Evolutionary conservation across 1,139 yeast species (phyloP), one percentile per base, ranked within the genome.

Genomic region (Candida smagusa): DNA sequence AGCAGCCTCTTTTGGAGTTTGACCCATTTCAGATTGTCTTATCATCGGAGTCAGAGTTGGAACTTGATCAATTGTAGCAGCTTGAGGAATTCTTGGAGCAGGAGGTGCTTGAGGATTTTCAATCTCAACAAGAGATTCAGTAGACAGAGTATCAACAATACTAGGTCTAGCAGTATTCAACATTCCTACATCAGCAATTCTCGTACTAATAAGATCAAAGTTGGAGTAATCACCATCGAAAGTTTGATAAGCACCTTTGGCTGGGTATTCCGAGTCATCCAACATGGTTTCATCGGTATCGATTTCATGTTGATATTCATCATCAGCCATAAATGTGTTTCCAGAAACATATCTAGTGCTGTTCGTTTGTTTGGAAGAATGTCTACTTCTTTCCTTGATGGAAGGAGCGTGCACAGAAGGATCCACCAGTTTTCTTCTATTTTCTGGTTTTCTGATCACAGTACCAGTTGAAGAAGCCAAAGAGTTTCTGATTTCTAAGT

Each of bases 121-220:
- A 16, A 16, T 16, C 19, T 16, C 19, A 16, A 16, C 19, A 16
- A 16, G 34, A 24, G 33, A 31, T 19, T 37, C 67, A 26, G 50
- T 59, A 2, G 68, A 63, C 44, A 43, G 50, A 32, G 45, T 40
- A 25, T 54, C 58, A 11, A 59, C 53, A 23, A 58, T 45, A 34
- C 57, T 60, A 32, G 67, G 65, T 36, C 49, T 48, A 22, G 45
- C 44, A 9, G 47, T 54, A 35, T 50, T 59, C 23, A 52, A 35
- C 31, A 53, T 56, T 1, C 65, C 67, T 26, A 65, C 45, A 33
- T 59, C 64, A 5, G 66, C 68, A 12, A 63, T 57, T 39, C 62
- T 53, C 7, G 63, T 50, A 40, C 68, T 62, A 19, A 62, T 56
- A 16, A 64, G 41, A 35, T 62, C 68, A 38, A 59, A 54, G 44